phyloP scores from a whole-genome alignment of 768 basidiomycete species.

The Macrolepiota dolichaula region DNA sequence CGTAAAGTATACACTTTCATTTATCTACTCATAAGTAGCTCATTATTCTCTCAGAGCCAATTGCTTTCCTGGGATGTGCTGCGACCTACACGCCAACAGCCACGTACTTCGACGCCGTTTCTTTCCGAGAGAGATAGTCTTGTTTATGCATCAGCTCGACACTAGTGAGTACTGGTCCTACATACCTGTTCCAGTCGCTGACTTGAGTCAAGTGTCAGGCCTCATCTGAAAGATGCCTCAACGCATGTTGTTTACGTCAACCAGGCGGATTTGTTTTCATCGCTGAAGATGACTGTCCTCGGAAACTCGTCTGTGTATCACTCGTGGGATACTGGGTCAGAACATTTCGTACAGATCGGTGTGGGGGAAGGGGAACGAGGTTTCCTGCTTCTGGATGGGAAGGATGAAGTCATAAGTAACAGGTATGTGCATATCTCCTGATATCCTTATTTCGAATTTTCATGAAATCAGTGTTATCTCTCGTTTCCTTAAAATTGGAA shows the following conservation, averaged over 20 bases:
- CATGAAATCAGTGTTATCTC: slow-evolving; percentile 42
- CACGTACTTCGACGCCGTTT: slow-evolving; percentile 46
- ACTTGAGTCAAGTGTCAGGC: slow-evolving; percentile 39
- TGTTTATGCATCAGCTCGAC: slow-evolving; percentile 53
- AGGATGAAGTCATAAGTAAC: slow-evolving; percentile 49
- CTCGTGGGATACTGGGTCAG: slow-evolving; percentile 53
- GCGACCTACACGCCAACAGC: slow-evolving; percentile 27
- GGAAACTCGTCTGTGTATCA: slow-evolving; percentile 69
- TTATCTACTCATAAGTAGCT: neutral
- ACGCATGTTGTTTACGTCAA: slow-evolving; percentile 41
- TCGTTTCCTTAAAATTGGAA: slow-evolving; percentile 69
- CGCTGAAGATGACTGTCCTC: slow-evolving; percentile 53
- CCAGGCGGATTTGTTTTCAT: slow-evolving; percentile 44
- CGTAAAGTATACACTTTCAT: slow-evolving; percentile 19
- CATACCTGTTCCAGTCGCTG: slow-evolving; percentile 1
- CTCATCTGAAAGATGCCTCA: slow-evolving; percentile 36
- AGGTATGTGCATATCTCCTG: slow-evolving; percentile 40
- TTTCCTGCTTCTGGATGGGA: slow-evolving; percentile 50
- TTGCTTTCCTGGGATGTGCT: slow-evolving; percentile 65
- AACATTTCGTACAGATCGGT: slow-evolving; percentile 53
- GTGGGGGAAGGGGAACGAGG: slow-evolving; percentile 29
- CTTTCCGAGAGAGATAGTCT: slow-evolving; percentile 63
- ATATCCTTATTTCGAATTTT: neutral
- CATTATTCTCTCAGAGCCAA: slow-evolving; percentile 33
- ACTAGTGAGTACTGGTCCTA: slow-evolving; percentile 43